Evolutionary conservation across 225 moss, liverwort and hornwort species (phyloP), one percentile per base, ranked within the genome.

Genomic region (Takakia lepidozioides): DNA sequence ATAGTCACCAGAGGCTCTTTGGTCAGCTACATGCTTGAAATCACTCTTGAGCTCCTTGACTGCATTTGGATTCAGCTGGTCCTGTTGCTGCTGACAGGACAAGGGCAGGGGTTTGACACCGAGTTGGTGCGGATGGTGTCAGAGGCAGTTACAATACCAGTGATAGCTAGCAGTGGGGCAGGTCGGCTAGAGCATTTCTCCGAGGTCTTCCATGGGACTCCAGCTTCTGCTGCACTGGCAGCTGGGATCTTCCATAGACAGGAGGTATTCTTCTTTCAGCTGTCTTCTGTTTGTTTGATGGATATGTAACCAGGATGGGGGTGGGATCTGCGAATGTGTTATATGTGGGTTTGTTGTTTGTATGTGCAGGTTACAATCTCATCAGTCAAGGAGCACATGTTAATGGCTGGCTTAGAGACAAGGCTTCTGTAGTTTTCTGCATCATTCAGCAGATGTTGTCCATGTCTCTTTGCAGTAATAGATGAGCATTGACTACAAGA

Each of bases 121-220:
- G 73, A 79, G 48, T 75, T 98, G 20, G 87, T 98, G 57, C 69
- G 65, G 56, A 59, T 98, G 40, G 83, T 98, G 28, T 85, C 98
- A 18, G 83, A 85, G 40, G 98, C 98, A 28, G 91, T 98, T 4
- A 70, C 66, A 13, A 75, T 98, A 25, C 98, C 98, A 66, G 91
- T 98, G 17, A 91, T 98, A 48, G 98, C 98, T 1, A 98, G 98
- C 63, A 91, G 91, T 60, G 98, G 98, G 58, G 98, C 98, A 7
- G 98, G 98, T 49, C 72, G 58, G 58, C 73, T 71, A 38, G 87
- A 83, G 55, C 98, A 98, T 57, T 98, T 98, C 53, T 74, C 85
- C 28, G 82, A 98, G 54, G 83, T 98, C 41, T 98, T 98, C 44
- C 75, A 66, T 56, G 67, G 32, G 49, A 98, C 98, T 22, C 54